Evolutionary conservation across 768 basidiomycete genomes (phyloP).

Genomic region (Tricholoma matsutake): DNA sequence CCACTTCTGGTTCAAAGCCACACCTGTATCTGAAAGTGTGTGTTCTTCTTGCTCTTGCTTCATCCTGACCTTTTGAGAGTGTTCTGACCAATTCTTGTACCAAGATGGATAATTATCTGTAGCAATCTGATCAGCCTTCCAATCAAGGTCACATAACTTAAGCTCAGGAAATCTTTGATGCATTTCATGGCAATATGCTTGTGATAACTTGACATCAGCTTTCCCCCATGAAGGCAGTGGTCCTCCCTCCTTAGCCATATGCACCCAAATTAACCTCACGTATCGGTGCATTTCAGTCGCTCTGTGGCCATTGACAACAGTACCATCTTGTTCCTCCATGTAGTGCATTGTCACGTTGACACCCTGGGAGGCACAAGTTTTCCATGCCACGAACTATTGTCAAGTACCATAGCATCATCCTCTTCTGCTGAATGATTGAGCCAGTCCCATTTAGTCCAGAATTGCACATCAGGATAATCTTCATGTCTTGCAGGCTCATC

Average conservation of each 20-base stretch:
- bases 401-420: neutral
- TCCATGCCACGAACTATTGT: neutral
- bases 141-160: constrained; percentile 14
- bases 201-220: neutral
- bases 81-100: neutral
- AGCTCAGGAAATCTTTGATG: constrained; percentile 13
- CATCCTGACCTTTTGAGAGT: neutral
- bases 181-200: constrained; percentile 14
- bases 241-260: neutral
- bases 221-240: constrained; percentile 9
- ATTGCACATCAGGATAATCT: constrained; percentile 9
- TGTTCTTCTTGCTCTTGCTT: neutral
- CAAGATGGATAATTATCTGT: constrained; percentile 18
- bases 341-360: constrained; percentile 7
- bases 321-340: constrained; percentile 10
- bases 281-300: neutral
- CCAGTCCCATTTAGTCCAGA: constrained; percentile 9
- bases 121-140: constrained; percentile 17
- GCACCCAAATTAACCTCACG: constrained; percentile 1
- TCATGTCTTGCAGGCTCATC: neutral
- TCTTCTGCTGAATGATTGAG: neutral
- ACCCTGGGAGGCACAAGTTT: neutral
- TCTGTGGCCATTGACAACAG: neutral
- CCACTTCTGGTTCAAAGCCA: neutral
- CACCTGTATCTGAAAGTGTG: neutral